Conservation (phyloP, 768 basidiomycete species). For the Lentinula sp. region DNA sequence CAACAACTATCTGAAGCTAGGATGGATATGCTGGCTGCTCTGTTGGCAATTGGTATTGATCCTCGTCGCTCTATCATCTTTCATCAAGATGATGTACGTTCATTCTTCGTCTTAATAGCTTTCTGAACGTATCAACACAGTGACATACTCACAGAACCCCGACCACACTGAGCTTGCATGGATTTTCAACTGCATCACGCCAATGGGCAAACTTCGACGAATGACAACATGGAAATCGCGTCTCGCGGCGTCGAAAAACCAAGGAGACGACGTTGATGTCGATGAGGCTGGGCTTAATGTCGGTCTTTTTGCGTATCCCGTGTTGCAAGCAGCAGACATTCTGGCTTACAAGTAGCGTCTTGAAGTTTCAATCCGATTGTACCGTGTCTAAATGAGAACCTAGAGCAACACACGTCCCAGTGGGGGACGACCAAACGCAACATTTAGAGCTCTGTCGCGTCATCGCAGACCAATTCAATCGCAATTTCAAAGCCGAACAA, state of each 20-base stretch:
- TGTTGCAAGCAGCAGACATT: conserved; percentile 91
- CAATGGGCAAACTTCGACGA: conserved; percentile 72
- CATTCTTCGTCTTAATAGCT: neutral
- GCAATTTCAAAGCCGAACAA: conserved; percentile 40
- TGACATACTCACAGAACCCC: conserved; percentile 48
- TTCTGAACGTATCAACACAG: neutral
- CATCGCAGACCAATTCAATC: conserved; percentile 79
- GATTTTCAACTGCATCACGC: conserved; percentile 82
- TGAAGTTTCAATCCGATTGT: neutral
- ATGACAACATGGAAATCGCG: conserved; percentile 97
- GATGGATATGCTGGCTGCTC: conserved; percentile 71
- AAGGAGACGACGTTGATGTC: conserved; percentile 56
- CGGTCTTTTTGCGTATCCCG: conserved; percentile 88
- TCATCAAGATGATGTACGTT: conserved; percentile 81
- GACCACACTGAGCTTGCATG: conserved; percentile 85
- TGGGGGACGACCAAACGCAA: conserved; percentile 94
- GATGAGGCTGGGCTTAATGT: conserved; percentile 79
- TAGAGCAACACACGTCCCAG: conserved; percentile 90
- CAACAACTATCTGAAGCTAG: conserved; percentile 51
- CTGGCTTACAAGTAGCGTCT: conserved; percentile 67
- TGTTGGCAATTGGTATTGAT: conserved; percentile 84
- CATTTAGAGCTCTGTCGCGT: conserved; percentile 88
- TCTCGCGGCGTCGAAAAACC: conserved; percentile 72
- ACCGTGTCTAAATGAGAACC: neutral
- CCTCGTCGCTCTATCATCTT: conserved; percentile 70